These are phyloP conservation scores for Phytophthora macrochlamydospora DNA, from an alignment of 352 stramenopile species.

Conservation along the genomic window DNA sequence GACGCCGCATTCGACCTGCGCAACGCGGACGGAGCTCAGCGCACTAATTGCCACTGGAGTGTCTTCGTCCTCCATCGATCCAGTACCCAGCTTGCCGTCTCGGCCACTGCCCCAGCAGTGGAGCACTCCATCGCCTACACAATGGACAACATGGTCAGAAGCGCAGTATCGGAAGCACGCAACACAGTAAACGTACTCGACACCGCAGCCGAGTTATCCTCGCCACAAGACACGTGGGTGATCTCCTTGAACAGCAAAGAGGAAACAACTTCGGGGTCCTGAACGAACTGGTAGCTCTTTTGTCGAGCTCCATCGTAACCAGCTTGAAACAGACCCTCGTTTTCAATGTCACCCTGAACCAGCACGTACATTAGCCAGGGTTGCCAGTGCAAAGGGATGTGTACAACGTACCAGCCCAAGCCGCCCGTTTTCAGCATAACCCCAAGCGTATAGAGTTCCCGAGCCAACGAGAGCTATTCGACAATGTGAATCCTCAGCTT, in stretches of 20 bases:
- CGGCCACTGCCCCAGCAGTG: conserved; percentile 75
- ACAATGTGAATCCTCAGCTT: conserved; percentile 51
- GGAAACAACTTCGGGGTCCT: conserved; percentile 48
- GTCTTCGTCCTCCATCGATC: conserved; percentile 59
- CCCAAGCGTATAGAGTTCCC: conserved; percentile 72
- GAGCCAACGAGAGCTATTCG: conserved; percentile 46
- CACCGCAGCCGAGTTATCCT: conserved; percentile 70
- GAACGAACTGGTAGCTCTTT: conserved; percentile 70
- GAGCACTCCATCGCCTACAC: conserved; percentile 56
- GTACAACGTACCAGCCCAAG: conserved; percentile 56
- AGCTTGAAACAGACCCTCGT: conserved; percentile 65
- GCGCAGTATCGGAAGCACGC: background rate
- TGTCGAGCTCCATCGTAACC: conserved; percentile 72
- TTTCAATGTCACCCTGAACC: conserved; percentile 65
- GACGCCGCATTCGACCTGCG: conserved; percentile 53
- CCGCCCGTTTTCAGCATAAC: conserved; percentile 66
- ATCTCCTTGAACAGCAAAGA: conserved; percentile 56
- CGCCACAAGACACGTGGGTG: conserved; percentile 57
- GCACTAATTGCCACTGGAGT: conserved; percentile 53
- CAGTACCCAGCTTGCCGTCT: conserved; percentile 75
- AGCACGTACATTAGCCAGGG: background rate
- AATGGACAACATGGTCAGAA: background rate
- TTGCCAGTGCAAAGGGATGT: background rate
- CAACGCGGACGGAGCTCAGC: conserved; percentile 60
- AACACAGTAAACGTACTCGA: conserved; percentile 41